Evolutionary conservation across 2,329 filamentous ascomycete genomes (phyloP).

Genomic region (Trichoderma harzianum): DNA sequence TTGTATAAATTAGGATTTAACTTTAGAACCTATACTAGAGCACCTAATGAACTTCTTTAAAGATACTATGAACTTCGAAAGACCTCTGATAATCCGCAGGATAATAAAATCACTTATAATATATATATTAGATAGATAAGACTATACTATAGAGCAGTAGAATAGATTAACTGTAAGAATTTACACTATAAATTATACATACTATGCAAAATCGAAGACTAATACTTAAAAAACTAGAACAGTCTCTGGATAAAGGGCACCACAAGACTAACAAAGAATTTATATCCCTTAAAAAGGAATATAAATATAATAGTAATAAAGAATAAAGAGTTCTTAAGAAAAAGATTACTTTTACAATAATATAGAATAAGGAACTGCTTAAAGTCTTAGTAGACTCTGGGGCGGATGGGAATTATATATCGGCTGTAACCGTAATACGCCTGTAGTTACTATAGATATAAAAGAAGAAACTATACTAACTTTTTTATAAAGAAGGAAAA

Average conservation of each 20-base stretch:
- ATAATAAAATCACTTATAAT: background rate
- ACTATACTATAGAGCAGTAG: background rate
- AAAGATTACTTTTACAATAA: background rate
- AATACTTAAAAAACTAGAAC: background rate
- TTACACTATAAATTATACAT: background rate
- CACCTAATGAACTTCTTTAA: too few species aligned
- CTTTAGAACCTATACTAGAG: too few species aligned
- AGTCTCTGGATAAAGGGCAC: background rate
- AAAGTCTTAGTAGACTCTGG: background rate
- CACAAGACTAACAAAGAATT: background rate
- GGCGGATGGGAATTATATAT: background rate
- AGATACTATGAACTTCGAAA: background rate
- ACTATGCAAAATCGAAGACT: background rate
- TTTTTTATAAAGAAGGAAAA: too few species aligned
- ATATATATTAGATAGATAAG: background rate
- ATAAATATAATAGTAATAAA: background rate
- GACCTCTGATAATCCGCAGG: background rate
- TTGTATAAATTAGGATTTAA: too few species aligned
- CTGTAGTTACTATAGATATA: background rate
- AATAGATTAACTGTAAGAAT: background rate
- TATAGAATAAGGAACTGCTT: background rate
- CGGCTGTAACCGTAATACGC: background rate
- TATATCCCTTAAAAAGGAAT: background rate
- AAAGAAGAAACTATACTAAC: too few species aligned
- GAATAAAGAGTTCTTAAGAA: background rate